A percentile compares a stretch with the other conserved stretches of the same genome.
Evolutionary conservation across 257 asterid genomes (phyloP).

Genomic region (Gentiana macrophylla): DNA sequence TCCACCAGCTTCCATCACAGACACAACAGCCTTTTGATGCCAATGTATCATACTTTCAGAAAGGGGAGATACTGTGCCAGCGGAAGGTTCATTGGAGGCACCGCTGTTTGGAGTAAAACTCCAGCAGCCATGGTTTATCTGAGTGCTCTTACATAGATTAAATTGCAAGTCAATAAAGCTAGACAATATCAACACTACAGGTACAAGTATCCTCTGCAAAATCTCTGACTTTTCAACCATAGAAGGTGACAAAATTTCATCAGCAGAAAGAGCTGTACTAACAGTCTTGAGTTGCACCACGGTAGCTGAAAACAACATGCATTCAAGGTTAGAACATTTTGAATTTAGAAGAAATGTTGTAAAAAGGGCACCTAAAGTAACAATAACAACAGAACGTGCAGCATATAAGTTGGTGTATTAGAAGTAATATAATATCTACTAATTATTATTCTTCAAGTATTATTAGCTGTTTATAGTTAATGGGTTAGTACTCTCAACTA

Average conservation of each 20-base stretch:
- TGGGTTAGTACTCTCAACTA: too few species aligned
- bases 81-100: slow-evolving; percentile 22
- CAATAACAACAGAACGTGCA: too few species aligned
- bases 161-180: slow-evolving; percentile 52
- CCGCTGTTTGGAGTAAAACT: slow-evolving; percentile 34
- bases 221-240: slow-evolving; percentile 52
- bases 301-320: slow-evolving; percentile 51
- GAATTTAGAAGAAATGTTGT: neutral
- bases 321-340: neutral
- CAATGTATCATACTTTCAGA: slow-evolving; percentile 49
- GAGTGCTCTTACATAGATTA: slow-evolving; percentile 31
- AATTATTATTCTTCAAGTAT: too few species aligned
- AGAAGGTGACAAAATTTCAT: slow-evolving; percentile 40
- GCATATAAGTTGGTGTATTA: too few species aligned
- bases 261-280: slow-evolving; percentile 67
- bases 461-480: too few species aligned
- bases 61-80: slow-evolving; percentile 25
- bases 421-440: too few species aligned
- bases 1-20: slow-evolving; percentile 98
- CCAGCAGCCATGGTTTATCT: slow-evolving; percentile 21
- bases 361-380: too few species aligned
- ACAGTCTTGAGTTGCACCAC: slow-evolving; percentile 86
- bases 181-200: slow-evolving; percentile 65
- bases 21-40: slow-evolving; percentile 81
- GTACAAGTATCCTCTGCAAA: slow-evolving; percentile 69